phyloP scores from a whole-genome alignment of 73 alveolate genomes.

The Loxodes magnus region DNA sequence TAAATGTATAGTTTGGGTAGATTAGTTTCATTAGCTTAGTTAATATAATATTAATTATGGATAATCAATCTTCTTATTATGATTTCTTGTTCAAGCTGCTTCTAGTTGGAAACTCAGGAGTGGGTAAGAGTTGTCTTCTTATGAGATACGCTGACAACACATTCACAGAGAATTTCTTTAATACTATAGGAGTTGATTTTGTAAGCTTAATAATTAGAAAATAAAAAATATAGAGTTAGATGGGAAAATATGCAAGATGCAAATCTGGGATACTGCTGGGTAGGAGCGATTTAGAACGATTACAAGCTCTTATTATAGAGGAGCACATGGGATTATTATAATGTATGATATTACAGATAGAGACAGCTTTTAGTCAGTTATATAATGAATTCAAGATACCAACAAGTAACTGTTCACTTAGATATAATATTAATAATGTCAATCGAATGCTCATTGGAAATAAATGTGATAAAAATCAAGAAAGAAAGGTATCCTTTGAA shows the following conservation, averaged over 20 bases:
- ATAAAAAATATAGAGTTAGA: conserved; percentile 36
- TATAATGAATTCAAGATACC: conserved; percentile 30
- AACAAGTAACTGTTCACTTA: too few species aligned
- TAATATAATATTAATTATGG: too few species aligned
- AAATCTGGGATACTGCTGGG: conserved; percentile 43
- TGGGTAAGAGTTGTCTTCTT: conserved; percentile 27
- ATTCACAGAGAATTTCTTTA: conserved; percentile 31
- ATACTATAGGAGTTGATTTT: conserved; percentile 50
- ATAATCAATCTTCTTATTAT: too few species aligned
- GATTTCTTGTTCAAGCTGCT: conserved; percentile 31
- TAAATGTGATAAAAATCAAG: conserved; percentile 27
- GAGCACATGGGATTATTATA: conserved; percentile 36
- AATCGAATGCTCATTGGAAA: conserved; percentile 27
- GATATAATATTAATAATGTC: conserved; percentile 15
- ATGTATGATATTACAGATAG: conserved; percentile 33
- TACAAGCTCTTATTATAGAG: conserved; percentile 41
- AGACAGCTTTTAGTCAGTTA: conserved; percentile 34
- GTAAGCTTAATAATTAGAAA: too few species aligned
- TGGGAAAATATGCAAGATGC: conserved; percentile 30
- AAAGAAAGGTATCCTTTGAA: conserved; percentile 36
- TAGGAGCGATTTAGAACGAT: conserved; percentile 29
- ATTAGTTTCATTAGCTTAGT: too few species aligned
- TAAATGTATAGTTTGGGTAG: too few species aligned
- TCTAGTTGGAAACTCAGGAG: conserved; percentile 39
- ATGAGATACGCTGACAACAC: conserved; percentile 38